Evolutionary conservation across 2,329 filamentous ascomycete genomes (phyloP).

Genomic region (Tolypocladium pustulatum): DNA sequence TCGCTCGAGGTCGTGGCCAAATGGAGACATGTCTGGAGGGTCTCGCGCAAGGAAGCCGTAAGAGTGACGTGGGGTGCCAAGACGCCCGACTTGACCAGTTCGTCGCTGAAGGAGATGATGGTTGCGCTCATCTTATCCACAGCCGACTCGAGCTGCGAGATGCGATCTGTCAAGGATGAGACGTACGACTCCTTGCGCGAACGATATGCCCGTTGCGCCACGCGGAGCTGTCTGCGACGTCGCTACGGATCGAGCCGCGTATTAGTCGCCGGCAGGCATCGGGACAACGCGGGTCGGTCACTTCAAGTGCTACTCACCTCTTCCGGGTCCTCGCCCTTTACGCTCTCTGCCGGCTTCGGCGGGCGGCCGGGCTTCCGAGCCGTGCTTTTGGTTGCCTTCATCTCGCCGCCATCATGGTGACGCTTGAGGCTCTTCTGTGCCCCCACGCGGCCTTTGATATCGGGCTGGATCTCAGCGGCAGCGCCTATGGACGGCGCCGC

Average conservation of each 20-base stretch:
- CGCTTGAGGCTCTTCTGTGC: background rate
- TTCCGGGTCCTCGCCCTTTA: background rate
- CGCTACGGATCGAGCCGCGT: slow-evolving; percentile 32
- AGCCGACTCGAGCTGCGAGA: slow-evolving; percentile 49
- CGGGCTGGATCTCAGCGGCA: background rate
- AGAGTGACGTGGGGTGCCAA: slow-evolving; percentile 5
- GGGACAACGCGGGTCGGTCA: background rate
- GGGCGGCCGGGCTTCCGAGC: background rate
- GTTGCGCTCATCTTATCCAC: slow-evolving; percentile 56
- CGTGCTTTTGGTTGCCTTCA: too few species aligned
- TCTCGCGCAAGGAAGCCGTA: slow-evolving; percentile 5
- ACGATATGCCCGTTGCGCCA: slow-evolving; percentile 71
- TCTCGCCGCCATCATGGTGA: background rate
- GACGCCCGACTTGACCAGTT: slow-evolving; percentile 6
- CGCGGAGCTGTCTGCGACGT: slow-evolving; percentile 68
- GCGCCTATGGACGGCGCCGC: background rate
- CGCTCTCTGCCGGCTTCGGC: background rate
- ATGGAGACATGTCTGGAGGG: slow-evolving; percentile 6
- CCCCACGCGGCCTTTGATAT: background rate
- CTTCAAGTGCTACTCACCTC: slow-evolving; percentile 1
- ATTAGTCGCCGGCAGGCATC: background rate
- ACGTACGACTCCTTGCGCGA: slow-evolving; percentile 71
- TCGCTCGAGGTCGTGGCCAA: slow-evolving; percentile 1
- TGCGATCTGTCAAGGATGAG: slow-evolving; percentile 53
- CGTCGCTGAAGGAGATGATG: slow-evolving; percentile 7